These are phyloP conservation scores for Ophiocordyceps camponoti-saundersi DNA, from an alignment of 2,329 filamentous ascomycete genomes.

Conservation along the genomic window DNA sequence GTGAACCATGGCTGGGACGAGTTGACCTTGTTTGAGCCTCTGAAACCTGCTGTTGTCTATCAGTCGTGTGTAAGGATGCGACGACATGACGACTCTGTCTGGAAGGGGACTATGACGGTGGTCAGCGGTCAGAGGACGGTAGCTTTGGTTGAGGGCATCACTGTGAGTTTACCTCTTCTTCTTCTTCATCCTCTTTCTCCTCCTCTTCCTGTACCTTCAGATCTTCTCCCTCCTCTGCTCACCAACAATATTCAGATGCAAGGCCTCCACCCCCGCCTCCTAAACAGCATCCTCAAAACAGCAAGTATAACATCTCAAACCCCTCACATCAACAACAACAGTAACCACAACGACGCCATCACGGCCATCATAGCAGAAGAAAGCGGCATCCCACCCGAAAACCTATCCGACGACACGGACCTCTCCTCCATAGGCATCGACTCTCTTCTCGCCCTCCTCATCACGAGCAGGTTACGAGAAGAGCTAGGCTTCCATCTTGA, in stretches of 20 bases:
- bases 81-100: slow-evolving; percentile 22
- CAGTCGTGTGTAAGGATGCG: slow-evolving; percentile 38
- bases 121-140: too few relatives aligned
- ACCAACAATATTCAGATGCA: not conserved
- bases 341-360: too few relatives aligned
- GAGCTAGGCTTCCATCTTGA: slow-evolving; percentile 34
- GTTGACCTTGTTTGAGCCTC: slow-evolving; percentile 29
- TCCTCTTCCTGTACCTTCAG: too few relatives aligned
- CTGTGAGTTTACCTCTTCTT: too few relatives aligned
- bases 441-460: slow-evolving; percentile 40
- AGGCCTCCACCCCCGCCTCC: not conserved
- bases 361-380: not conserved
- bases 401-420: slow-evolving; percentile 21
- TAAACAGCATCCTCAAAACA: not conserved
- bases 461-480: slow-evolving; percentile 36
- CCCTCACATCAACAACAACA: not conserved
- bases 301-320: not conserved
- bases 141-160: too few relatives aligned
- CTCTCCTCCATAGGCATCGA: slow-evolving; percentile 42
- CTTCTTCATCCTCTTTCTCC: too few relatives aligned
- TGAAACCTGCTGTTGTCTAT: slow-evolving; percentile 28
- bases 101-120: not conserved
- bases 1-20: slow-evolving; percentile 41
- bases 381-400: slow-evolving; percentile 2
- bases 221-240: too few relatives aligned